Base-by-base conservation (phyloP, 495 filamentous ascomycete genomes). In the Recurvomyces mirabilis region DNA sequence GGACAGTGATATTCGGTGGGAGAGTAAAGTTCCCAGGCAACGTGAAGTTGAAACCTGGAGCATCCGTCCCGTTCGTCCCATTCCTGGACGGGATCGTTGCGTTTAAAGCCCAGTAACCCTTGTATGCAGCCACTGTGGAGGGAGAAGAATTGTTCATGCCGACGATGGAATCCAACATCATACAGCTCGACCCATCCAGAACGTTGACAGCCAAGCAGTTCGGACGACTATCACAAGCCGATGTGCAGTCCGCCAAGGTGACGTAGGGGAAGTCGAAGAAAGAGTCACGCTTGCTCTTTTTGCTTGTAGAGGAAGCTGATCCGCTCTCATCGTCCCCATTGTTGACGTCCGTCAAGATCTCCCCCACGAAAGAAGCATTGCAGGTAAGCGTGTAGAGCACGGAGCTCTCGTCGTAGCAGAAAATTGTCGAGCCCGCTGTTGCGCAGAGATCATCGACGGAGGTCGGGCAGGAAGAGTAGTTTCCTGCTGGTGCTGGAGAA, bases 341-440 rank as follows among this genome's bases (percentile, higher is more conserved):
- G 17, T 26, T 37, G 14, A 21, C 9, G 4, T 26, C 42, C n/a
- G 26, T 7, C 6, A 28, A 28, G 29, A 35, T 9, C 5, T 20
- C 32, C 6, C 42, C 42, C 11, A 35, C 17, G 25, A 47, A 47
- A 13, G 21, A 31, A 13, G 41, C 17, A 13, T 37, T 37, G 26
- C 45, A 47, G 23, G 35, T 47, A 15, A 47, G 18, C 3, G 45
- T 47, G 37, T 47, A 47, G 9, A 47, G 45, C 12, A 47, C 28
- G 4, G 12, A 26, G 15, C 9, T 26, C 10, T 24, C 36, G 21
- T 47, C 45, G 36, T 47, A 41, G 37, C 45, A 47, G 45, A 32
- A 47, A 4, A 37, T 47, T 11, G 37, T 36, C 37, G 40, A 37
- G 25, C 37, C 35, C 4, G 22, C 26, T 26, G 31, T 41, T 17